A percentile compares a stretch with the other conserved stretches of the same genome.
phyloP scores from a whole-genome alignment of 2,329 filamentous ascomycete species.

The Xylariales sp. region DNA sequence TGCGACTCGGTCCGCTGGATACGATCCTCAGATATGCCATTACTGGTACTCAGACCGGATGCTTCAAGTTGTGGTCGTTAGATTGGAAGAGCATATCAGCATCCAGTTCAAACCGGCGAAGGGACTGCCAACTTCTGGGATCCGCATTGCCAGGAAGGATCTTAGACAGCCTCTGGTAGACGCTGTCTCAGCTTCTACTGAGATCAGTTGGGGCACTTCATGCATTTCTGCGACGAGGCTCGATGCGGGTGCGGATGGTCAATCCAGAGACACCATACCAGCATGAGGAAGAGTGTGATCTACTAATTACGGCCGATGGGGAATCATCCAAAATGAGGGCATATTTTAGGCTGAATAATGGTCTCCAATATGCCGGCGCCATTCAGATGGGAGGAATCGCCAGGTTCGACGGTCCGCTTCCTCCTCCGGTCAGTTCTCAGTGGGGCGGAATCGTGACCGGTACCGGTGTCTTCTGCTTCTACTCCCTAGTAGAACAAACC shows the following conservation, averaged over 20 bases:
- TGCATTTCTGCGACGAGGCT: constrained; percentile 14
- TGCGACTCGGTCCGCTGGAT: background rate
- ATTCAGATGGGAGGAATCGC: constrained; percentile 34
- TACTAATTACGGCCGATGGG: constrained; percentile 42
- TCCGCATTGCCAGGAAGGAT: constrained; percentile 33
- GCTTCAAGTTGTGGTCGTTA: constrained; percentile 36
- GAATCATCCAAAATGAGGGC: constrained; percentile 36
- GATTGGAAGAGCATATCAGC: constrained; percentile 30
- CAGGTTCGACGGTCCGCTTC: constrained; percentile 28
- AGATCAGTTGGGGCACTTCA: constrained; percentile 10
- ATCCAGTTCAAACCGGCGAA: constrained; percentile 25
- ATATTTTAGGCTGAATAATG: constrained; percentile 33
- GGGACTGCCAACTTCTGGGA: constrained; percentile 29
- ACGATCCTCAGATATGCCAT: constrained; percentile 19
- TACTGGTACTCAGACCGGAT: constrained; percentile 25
- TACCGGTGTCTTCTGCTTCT: background rate
- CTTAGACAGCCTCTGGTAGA: constrained; percentile 31
- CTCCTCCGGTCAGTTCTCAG: constrained; percentile 28
- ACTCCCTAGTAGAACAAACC: background rate
- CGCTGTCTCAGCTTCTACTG: constrained; percentile 11
- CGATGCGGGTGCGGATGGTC: constrained; percentile 13
- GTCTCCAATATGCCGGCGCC: constrained; percentile 33
- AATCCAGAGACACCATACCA: constrained; percentile 18
- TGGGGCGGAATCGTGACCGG: constrained; percentile 25
- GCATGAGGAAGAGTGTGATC: constrained; percentile 28